phyloP scores from a whole-genome alignment of 2,329 filamentous ascomycete species.

The Ilyonectria mors-panacis region DNA sequence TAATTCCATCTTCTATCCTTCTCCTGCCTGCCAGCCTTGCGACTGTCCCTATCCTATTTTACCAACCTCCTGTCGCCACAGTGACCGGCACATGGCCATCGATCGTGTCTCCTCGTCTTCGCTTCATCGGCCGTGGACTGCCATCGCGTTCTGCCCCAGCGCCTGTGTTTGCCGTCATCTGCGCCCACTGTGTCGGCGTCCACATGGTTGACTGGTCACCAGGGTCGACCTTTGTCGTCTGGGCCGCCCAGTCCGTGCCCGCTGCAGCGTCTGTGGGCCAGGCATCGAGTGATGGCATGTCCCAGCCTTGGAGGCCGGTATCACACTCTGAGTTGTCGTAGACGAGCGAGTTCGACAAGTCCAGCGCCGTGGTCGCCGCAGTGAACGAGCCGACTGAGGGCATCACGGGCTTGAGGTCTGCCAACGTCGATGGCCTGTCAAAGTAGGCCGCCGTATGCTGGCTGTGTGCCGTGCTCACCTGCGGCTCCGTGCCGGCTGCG shows the following conservation, averaged over 20 bases:
- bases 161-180: constrained; percentile 44
- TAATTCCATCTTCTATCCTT: constrained; percentile 17
- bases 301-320: constrained; percentile 55
- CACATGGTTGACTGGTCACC: constrained; percentile 53
- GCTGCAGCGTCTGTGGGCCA: constrained; percentile 51
- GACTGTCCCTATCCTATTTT: constrained; percentile 15
- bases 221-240: constrained; percentile 50
- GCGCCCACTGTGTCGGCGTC: constrained; percentile 54
- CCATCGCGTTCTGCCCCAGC: constrained; percentile 52
- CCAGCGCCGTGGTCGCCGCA: constrained; percentile 48
- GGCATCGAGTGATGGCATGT: constrained; percentile 54
- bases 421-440: constrained; percentile 51
- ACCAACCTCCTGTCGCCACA: constrained; percentile 51
- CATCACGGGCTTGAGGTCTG: constrained; percentile 54
- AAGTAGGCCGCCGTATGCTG: constrained; percentile 47
- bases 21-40: constrained; percentile 1
- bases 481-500: constrained; percentile 47
- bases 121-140: constrained; percentile 57
- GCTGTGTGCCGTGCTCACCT: constrained; percentile 42
- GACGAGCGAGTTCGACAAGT: constrained; percentile 52
- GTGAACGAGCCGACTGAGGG: constrained; percentile 51
- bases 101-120: constrained; percentile 52
- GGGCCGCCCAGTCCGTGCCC: constrained; percentile 52
- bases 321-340: constrained; percentile 55
- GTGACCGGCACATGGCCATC: constrained; percentile 53